Percentiles rank a stretch among this genome's conserved stretches.
These are phyloP conservation scores for Mortierella sp. DNA, from an alignment of 371 early-diverging fungal genomes.

Conservation along the genomic window DNA sequence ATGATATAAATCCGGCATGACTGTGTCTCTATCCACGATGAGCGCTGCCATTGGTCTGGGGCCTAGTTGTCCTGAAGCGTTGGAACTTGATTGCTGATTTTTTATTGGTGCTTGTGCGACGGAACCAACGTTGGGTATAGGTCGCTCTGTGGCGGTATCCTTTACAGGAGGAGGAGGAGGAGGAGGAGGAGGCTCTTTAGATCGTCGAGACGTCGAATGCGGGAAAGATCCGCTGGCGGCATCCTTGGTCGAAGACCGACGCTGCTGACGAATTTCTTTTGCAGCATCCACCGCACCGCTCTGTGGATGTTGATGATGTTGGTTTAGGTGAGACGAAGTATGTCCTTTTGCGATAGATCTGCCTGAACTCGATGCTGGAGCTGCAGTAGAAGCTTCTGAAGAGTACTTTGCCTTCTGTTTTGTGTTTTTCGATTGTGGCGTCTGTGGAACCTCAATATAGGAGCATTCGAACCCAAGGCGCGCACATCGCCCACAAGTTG, in stretches of 20 bases:
- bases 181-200: conserved; percentile 59
- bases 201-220: conserved; percentile 63
- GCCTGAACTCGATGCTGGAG: background rate
- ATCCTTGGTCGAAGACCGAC: conserved; percentile 56
- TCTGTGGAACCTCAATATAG: conserved; percentile 48
- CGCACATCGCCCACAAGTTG: conserved; percentile 72
- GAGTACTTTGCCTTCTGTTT: conserved; percentile 25
- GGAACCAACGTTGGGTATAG: background rate
- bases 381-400: background rate
- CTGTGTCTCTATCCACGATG: conserved; percentile 22
- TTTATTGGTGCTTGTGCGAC: background rate
- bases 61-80: background rate
- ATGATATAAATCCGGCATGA: conserved; percentile 48
- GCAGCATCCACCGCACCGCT: conserved; percentile 13
- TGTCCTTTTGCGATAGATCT: background rate
- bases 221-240: conserved; percentile 69
- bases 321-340: background rate
- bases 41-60: conserved; percentile 7
- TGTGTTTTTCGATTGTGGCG: conserved; percentile 19
- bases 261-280: conserved; percentile 38
- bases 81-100: background rate
- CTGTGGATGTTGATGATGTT: background rate
- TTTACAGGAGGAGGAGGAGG: conserved; percentile 35
- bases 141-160: conserved; percentile 4
- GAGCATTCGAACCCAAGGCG: conserved; percentile 65